A percentile compares a stretch with the other conserved stretches of the same genome.
phyloP scores from a whole-genome alignment of 2,329 filamentous ascomycete species.

The Bertia moriformis region DNA sequence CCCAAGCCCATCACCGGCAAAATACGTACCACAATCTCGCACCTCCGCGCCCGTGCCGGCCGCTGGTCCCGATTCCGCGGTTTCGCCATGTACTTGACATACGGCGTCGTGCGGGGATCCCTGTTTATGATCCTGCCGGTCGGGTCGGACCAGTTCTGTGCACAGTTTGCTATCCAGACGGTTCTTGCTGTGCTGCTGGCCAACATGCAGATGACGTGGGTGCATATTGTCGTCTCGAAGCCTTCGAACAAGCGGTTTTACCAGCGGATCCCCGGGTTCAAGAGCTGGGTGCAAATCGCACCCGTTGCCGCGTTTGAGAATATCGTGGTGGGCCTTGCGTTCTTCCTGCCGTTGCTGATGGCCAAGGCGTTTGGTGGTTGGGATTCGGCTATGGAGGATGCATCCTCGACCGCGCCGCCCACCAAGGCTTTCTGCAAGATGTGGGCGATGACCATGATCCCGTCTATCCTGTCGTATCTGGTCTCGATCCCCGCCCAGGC shows the following conservation, averaged over 20 bases:
- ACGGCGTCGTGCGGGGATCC: slow-evolving; percentile 9
- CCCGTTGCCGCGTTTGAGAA: slow-evolving; percentile 35
- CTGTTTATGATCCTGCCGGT: slow-evolving; percentile 14
- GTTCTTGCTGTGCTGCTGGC: slow-evolving; percentile 31
- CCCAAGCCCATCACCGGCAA: slow-evolving; percentile 42
- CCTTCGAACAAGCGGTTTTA: slow-evolving; percentile 34
- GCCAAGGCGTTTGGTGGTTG: not conserved
- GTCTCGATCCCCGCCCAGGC: slow-evolving; percentile 43
- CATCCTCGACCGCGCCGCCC: not conserved
- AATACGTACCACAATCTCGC: slow-evolving; percentile 36
- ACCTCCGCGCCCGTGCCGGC: slow-evolving; percentile 34
- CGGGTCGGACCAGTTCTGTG: slow-evolving; percentile 7
- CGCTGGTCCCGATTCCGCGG: slow-evolving; percentile 34
- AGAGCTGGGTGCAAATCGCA: slow-evolving; percentile 31
- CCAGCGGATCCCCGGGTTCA: slow-evolving; percentile 31
- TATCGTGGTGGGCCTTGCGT: slow-evolving; percentile 24
- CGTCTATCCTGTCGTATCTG: slow-evolving; percentile 25
- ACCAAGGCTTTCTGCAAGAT: not conserved
- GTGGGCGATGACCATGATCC: slow-evolving; percentile 7
- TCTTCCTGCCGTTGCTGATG: slow-evolving; percentile 9
- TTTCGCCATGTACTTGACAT: slow-evolving; percentile 24
- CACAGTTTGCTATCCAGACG: slow-evolving; percentile 24
- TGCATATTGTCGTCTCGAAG: slow-evolving; percentile 45
- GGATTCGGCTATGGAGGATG: not conserved
- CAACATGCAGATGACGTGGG: slow-evolving; percentile 41